Evolutionary conservation across 2,329 filamentous ascomycete species (phyloP), one percentile per base, ranked within the genome.

Genomic region (Lasiodiplodia hormozganensis): DNA sequence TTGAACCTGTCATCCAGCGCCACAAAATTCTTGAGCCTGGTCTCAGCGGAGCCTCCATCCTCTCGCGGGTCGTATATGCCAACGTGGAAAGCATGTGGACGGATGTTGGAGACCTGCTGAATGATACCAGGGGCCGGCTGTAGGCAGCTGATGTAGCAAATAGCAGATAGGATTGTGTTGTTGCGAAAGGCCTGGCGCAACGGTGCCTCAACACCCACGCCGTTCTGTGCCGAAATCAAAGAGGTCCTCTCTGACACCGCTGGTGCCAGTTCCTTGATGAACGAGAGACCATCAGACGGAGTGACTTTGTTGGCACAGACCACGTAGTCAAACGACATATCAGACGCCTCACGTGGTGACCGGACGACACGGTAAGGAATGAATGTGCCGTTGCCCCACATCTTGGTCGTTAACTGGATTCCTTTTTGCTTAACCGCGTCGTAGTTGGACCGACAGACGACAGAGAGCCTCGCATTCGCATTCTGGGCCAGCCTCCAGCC

Each of bases 401-500:
- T 68, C 7, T 69, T 65, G n/a, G 73, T 74, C 38, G 68, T 56
- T 34, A 74, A 49, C 5, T 51, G 53, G 58, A 72, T 72, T 18
- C 72, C 73, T 31, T 60, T 36, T 18, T 21, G 56, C 38, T 56
- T 60, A 40, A 73, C 70, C 6, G 56, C 57, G 23, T 73, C 69
- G 52, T 70, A 74, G 36, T 74, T 74, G 10, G 71, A 72, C 31
- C 72, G 68, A 57, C 72, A 73, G 21, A 74, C 72, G 4, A 73
- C 71, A 4, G 72, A 72, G 47, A 74, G 71, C 40, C 69, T 56
- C 21, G 70, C 57, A 38, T 66, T 43, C 21, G 69, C 67, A 23
- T 70, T 68, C 38, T 74, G 72, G n/a, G 73, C 73, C 51, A 74
- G 56, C 43, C 73, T 70, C 72, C 72, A 73, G 4, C 71, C 73